phyloP scores from a whole-genome alignment of 2,329 filamentous ascomycete genomes.

The Pseudogymnoascus sp. region DNA sequence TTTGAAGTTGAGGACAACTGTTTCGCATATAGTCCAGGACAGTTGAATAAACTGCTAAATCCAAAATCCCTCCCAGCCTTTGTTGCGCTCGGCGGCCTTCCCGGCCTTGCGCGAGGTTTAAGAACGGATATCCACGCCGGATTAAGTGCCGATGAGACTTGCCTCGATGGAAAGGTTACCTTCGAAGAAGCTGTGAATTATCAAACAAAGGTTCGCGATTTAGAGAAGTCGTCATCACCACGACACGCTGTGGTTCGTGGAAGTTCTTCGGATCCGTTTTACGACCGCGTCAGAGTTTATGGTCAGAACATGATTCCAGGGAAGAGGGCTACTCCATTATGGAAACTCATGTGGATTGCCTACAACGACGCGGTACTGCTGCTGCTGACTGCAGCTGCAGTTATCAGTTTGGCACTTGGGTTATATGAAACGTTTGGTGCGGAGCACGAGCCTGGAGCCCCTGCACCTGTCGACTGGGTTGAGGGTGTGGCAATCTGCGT shows the following conservation, averaged over 20 bases:
- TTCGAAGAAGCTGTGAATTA: slow-evolving; percentile 54
- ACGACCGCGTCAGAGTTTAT: slow-evolving; percentile 51
- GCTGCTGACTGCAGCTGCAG: slow-evolving; percentile 56
- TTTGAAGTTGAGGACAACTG: slow-evolving; percentile 42
- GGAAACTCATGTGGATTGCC: slow-evolving; percentile 62
- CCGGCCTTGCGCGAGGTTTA: slow-evolving; percentile 43
- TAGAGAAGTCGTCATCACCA: slow-evolving; percentile 47
- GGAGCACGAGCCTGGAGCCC: slow-evolving; percentile 32
- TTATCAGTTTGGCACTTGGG: slow-evolving; percentile 62
- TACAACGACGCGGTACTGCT: slow-evolving; percentile 73
- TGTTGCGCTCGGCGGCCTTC: slow-evolving; percentile 43
- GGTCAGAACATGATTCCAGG: slow-evolving; percentile 54
- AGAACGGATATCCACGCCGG: slow-evolving; percentile 40
- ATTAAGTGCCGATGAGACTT: slow-evolving; percentile 42
- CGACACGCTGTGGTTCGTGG: neutral
- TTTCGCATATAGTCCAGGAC: slow-evolving; percentile 46
- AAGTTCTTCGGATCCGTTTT: slow-evolving; percentile 47
- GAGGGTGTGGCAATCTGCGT: slow-evolving; percentile 69
- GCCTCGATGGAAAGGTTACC: slow-evolving; percentile 36
- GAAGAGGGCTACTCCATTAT: slow-evolving; percentile 54
- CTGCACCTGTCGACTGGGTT: slow-evolving; percentile 59
- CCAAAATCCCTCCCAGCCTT: slow-evolving; percentile 41
- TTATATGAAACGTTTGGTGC: slow-evolving; percentile 59
- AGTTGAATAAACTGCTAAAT: slow-evolving; percentile 46
- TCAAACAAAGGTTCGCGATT: slow-evolving; percentile 57